A percentile compares a stretch with the other conserved stretches of the same genome.
Evolutionary conservation across 352 stramenopile genomes (phyloP).

Genomic region (Pythium volutum): DNA sequence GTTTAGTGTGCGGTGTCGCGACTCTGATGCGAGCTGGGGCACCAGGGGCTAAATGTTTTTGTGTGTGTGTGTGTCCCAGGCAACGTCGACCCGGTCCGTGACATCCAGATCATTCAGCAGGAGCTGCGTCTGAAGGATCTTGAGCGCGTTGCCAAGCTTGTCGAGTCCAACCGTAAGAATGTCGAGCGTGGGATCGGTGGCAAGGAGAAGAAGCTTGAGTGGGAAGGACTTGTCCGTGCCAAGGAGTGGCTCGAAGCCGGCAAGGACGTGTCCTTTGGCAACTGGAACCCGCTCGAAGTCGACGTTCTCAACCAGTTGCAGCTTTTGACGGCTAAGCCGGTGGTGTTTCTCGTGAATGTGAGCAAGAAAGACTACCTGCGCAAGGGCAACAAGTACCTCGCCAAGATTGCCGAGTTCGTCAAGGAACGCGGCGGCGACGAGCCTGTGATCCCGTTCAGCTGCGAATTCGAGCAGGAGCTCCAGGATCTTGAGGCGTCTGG

Average conservation of each 20-base stretch:
- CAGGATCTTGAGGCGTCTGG: constrained; percentile 67
- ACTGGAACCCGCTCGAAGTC: constrained; percentile 87
- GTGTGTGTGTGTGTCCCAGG: constrained; percentile 30
- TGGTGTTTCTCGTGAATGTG: constrained; percentile 99
- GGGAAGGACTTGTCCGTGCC: constrained; percentile 80
- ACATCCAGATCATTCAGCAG: constrained; percentile 99
- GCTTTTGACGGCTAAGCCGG: constrained; percentile 92
- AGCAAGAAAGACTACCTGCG: constrained; percentile 98
- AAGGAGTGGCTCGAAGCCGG: constrained; percentile 78
- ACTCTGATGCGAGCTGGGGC: neutral
- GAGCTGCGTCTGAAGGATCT: constrained; percentile 98
- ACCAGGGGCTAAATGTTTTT: neutral
- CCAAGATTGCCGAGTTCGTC: constrained; percentile 97
- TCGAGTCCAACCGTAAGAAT: constrained; percentile 82
- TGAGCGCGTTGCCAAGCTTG: constrained; percentile 79
- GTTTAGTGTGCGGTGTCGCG: neutral
- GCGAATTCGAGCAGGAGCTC: constrained; percentile 97
- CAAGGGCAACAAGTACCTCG: constrained; percentile 98
- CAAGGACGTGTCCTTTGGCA: constrained; percentile 90
- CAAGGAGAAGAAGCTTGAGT: constrained; percentile 97
- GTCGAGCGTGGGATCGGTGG: constrained; percentile 86
- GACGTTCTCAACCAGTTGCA: constrained; percentile 92
- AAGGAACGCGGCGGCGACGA: constrained; percentile 95
- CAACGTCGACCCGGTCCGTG: constrained; percentile 97
- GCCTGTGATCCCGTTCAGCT: constrained; percentile 95